phyloP scores from a whole-genome alignment of 495 filamentous ascomycete species.

The Hypoxylon fragiforme region DNA sequence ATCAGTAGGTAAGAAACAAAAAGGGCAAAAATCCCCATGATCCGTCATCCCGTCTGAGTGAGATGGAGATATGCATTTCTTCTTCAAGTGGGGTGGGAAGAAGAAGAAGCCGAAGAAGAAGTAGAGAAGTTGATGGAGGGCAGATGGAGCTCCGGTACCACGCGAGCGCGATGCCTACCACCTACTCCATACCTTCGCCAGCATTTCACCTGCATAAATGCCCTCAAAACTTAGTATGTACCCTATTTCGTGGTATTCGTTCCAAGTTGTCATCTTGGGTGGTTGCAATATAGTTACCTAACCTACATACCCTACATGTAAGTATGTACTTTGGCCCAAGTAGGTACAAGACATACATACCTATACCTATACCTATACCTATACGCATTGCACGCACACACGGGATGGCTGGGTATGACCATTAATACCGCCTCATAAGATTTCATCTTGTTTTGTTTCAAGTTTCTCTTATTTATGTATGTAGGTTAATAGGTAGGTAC shows the following conservation, averaged over 20 bases:
- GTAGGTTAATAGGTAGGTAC: no score
- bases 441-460: slow-evolving; percentile 26
- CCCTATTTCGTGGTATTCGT: slow-evolving; percentile 7
- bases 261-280: slow-evolving; percentile 18
- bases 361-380: no score
- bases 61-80: slow-evolving; percentile 25
- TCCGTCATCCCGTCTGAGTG: no score
- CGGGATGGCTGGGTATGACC: slow-evolving; percentile 11
- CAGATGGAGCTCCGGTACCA: slow-evolving; percentile 28
- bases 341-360: no score
- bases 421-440: slow-evolving; percentile 26
- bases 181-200: slow-evolving; percentile 20
- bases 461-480: slow-evolving; percentile 20
- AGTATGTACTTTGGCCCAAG: no score
- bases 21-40: slow-evolving; percentile 8
- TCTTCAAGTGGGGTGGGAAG: slow-evolving; percentile 18
- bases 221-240: slow-evolving; percentile 29
- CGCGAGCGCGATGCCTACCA: slow-evolving; percentile 17
- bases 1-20: background rate
- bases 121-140: slow-evolving; percentile 20
- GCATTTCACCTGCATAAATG: slow-evolving; percentile 32
- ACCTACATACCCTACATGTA: no score
- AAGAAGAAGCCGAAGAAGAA: no score
- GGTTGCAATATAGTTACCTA: slow-evolving; percentile 3
- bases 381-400: slow-evolving; percentile 1